Conservation (phyloP, 2,329 filamentous ascomycete species). For the Penicillium sp. region DNA sequence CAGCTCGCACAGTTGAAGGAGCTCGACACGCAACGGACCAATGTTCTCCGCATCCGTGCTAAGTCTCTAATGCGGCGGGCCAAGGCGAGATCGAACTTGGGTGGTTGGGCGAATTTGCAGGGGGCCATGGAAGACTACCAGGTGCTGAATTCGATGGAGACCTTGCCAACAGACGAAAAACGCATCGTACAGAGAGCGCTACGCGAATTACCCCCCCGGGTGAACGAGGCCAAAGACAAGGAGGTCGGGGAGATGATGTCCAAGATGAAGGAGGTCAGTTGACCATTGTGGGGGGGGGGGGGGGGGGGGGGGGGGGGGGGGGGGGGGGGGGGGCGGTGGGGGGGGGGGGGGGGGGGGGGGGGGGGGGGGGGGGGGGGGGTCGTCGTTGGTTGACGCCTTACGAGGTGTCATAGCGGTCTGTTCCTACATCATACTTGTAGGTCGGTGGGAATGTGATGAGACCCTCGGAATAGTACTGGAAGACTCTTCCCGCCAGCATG, state of each 20-base stretch:
- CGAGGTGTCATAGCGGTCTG: conserved; percentile 86
- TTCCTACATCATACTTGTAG: conserved; percentile 90
- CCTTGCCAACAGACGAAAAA: conserved; percentile 60
- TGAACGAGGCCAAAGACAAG: conserved; percentile 72
- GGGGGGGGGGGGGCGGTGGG: too few species aligned
- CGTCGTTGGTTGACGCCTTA: conserved; percentile 39
- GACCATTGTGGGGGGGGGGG: too few species aligned
- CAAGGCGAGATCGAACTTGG: conserved; percentile 62
- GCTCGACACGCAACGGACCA: conserved; percentile 47
- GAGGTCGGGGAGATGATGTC: conserved; percentile 98
- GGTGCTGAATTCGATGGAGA: conserved; percentile 52
- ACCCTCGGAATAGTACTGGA: conserved; percentile 87
- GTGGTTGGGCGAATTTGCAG: conserved; percentile 73
- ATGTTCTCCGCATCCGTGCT: conserved; percentile 69
- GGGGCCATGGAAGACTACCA: conserved; percentile 79
- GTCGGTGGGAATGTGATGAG: conserved; percentile 85
- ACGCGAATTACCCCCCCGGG: conserved; percentile 56
- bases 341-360: too few species aligned
- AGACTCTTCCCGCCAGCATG: conserved; percentile 87
- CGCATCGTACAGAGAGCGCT: conserved; percentile 64
- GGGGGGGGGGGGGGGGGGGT: neutral
- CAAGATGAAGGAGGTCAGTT: conserved; percentile 72
- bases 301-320: too few species aligned
- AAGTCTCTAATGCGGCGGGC: conserved; percentile 80
- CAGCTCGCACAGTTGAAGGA: conserved; percentile 40